These are phyloP conservation scores for Narthecium ossifragum DNA, from an alignment of 106 monocot genomes.

Conservation along the genomic window DNA sequence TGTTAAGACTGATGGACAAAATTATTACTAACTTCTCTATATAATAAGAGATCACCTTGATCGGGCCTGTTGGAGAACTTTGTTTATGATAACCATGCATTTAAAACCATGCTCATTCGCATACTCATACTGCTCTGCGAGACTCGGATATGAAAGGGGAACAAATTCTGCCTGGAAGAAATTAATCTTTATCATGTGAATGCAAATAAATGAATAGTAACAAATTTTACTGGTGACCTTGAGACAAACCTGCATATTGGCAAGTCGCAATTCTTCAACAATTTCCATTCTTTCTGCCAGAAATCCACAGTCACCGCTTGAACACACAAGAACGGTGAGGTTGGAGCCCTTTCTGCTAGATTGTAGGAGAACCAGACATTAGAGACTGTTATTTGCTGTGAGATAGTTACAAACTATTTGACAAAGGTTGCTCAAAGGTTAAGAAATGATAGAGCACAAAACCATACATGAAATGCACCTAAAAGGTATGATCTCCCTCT, in stretches of 20 bases:
- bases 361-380: too few species aligned
- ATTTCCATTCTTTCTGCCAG: conserved; percentile 87
- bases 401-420: too few species aligned
- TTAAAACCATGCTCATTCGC: conserved; percentile 89
- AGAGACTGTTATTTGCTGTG: too few species aligned
- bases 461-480: too few species aligned
- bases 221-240: background rate
- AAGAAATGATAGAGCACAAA: too few species aligned
- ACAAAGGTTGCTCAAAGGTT: too few species aligned
- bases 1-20: background rate
- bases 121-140: conserved; percentile 96
- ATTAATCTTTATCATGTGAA: background rate
- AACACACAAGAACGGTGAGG: conserved; percentile 97
- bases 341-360: too few species aligned
- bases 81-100: conserved; percentile 82
- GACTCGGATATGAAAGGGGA: conserved; percentile 65
- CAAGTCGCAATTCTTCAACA: conserved; percentile 84
- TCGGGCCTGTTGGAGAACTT: conserved; percentile 63
- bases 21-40: background rate
- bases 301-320: conserved; percentile 90
- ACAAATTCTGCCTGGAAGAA: conserved; percentile 64
- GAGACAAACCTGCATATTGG: conserved; percentile 66
- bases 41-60: conserved; percentile 92
- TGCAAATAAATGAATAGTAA: background rate
- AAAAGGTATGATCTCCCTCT: conserved; percentile 44